Conservation (phyloP, 2,329 filamentous ascomycete genomes). For the Pseudogymnoascus destructans region DNA sequence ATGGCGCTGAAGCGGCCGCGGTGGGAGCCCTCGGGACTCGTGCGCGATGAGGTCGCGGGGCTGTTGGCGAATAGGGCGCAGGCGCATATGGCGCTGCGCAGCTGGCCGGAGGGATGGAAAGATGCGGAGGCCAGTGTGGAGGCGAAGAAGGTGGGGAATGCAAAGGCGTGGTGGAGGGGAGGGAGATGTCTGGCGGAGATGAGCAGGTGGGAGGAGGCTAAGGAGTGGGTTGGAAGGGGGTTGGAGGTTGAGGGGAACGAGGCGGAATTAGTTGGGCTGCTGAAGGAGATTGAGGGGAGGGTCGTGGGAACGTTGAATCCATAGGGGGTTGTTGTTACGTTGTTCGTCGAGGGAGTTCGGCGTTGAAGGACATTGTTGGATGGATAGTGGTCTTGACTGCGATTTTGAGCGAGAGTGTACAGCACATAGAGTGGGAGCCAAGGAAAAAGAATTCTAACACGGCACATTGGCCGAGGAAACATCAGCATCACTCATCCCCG, state of each 20-base stretch:
- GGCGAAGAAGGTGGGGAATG: slow-evolving; percentile 72
- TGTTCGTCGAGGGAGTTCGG: not conserved
- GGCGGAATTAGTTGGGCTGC: slow-evolving; percentile 47
- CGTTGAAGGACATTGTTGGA: slow-evolving; percentile 6
- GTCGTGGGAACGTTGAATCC: slow-evolving; percentile 15
- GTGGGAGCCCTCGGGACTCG: slow-evolving; percentile 78
- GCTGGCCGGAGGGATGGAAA: slow-evolving; percentile 74
- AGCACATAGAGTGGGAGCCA: not conserved
- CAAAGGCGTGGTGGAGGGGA: slow-evolving; percentile 88
- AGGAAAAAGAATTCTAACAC: not conserved
- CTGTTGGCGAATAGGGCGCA: slow-evolving; percentile 82
- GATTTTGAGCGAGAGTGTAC: slow-evolving; percentile 7
- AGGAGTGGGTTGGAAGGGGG: slow-evolving; percentile 61
- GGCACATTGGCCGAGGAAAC: not conserved
- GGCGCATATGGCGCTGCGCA: slow-evolving; percentile 69
- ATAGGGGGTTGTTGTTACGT: not conserved
- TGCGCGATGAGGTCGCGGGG: slow-evolving; percentile 69
- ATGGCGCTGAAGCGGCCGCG: slow-evolving; percentile 73
- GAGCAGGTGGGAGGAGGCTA: slow-evolving; percentile 72
- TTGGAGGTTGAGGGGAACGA: slow-evolving; percentile 72
- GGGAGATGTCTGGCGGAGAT: slow-evolving; percentile 83
- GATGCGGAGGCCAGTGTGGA: slow-evolving; percentile 85
- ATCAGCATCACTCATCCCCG: not conserved
- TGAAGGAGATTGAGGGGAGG: slow-evolving; percentile 47
- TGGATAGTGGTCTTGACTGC: slow-evolving; percentile 5